Evolutionary conservation across 2,329 filamentous ascomycete genomes (phyloP).

Genomic region (Periconia macrospinosa): DNA sequence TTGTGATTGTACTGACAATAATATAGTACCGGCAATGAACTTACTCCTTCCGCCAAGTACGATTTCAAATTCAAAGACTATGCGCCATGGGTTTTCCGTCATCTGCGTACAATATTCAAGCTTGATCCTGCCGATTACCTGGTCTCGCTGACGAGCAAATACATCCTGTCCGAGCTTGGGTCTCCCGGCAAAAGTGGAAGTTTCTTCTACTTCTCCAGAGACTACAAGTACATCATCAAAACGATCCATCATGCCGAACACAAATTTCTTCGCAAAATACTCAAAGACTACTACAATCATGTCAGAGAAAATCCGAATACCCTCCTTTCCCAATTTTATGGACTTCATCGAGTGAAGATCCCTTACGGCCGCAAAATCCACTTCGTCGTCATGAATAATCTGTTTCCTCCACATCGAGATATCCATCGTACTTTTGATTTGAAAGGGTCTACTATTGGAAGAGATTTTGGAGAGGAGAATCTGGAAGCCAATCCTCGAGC

Average conservation of each 20-base stretch:
- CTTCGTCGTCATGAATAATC: constrained; percentile 99
- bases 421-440: constrained; percentile 97
- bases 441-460: constrained; percentile 92
- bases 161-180: constrained; percentile 94
- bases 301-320: constrained; percentile 94
- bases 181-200: constrained; percentile 98
- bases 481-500: constrained; percentile 86
- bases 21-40: constrained; percentile 84
- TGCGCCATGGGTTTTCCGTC: constrained; percentile 98
- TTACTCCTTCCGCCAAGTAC: constrained; percentile 97
- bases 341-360: constrained; percentile 95
- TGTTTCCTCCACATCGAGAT: constrained; percentile 95
- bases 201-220: constrained; percentile 99
- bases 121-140: constrained; percentile 97
- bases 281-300: constrained; percentile 92
- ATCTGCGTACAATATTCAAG: constrained; percentile 82
- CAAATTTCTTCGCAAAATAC: constrained; percentile 79
- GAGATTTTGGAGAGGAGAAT: constrained; percentile 87
- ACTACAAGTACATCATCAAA: constrained; percentile 99
- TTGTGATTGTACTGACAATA: constrained; percentile 31
- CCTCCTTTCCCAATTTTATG: constrained; percentile 95
- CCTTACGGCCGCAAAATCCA: constrained; percentile 98
- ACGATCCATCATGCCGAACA: constrained; percentile 96
- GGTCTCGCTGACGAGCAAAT: constrained; percentile 97
- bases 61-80: constrained; percentile 99